Evolutionary conservation across 1,139 yeast genomes (phyloP), one percentile per base, ranked within the genome.

Genomic region (Nematodospora anomalae): DNA sequence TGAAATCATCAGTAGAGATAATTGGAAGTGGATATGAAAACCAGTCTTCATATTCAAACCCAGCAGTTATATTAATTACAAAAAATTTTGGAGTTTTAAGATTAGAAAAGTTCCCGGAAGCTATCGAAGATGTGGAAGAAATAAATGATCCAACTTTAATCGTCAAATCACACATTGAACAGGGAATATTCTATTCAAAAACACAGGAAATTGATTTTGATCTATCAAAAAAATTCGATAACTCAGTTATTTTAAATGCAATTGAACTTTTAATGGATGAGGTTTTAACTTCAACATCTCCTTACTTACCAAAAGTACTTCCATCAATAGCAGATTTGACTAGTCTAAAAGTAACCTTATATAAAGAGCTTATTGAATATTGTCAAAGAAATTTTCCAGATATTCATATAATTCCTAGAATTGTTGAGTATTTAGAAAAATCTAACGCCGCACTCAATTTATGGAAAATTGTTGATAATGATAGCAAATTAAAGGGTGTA

Each of bases 101-200:
- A 42, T 58, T 87, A 10, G 88, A 82, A 48, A 54, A 75, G 33
- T 75, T 71, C 39, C 44, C 51, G 3, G 59, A 50, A 33, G 28
- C 22, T 43, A 38, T 14, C 5, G 27, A 31, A 11, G 43, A 42
- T 10, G 42, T 37, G n/a, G 52, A 47, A 3, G 46, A 47, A 6
- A 35, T 43, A 16, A 35, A 44, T 5, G 57, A 55, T 28, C 64
- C 70, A 1, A 45, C 67, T 3, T 58, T 69, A 5, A 65, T 79
- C 38, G 68, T 83, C 31, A 83, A 82, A 52, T 75, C 88, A 0
- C 88, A 80, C 46, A 74, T 89, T 18, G 94, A 84, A 49, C 97
- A 89, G 57, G 95, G 88, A 0, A 76, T 89, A 1, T 83, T 80
- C 50, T 83, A 71, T 48, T 68, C 75, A 1, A 67, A 68, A 38